Conservation (phyloP, 2,329 filamentous ascomycete genomes). For the Aureobasidium vineae region DNA sequence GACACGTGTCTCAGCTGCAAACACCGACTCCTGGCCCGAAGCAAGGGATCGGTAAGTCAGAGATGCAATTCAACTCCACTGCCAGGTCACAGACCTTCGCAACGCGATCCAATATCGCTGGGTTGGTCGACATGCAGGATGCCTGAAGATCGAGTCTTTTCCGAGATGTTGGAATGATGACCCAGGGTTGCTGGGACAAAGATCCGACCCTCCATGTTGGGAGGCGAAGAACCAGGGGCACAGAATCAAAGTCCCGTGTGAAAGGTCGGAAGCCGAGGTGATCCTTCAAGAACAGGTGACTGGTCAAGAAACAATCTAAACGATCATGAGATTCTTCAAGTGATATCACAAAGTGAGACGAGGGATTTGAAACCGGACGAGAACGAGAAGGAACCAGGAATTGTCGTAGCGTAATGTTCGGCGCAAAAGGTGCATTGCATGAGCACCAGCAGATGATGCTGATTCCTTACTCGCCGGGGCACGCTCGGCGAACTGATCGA, state of each 20-base stretch:
- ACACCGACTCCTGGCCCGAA: neutral
- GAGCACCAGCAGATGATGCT: neutral
- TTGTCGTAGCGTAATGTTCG: neutral
- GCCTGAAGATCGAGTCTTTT: neutral
- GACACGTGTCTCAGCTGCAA: constrained; percentile 10
- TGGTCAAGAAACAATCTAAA: neutral
- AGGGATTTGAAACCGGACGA: neutral
- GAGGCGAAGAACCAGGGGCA: neutral
- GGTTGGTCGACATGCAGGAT: constrained; percentile 8
- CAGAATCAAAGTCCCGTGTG: neutral
- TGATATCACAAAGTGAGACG: neutral
- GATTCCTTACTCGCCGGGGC: neutral
- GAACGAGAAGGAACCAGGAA: neutral
- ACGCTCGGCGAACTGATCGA: neutral
- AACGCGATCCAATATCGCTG: neutral
- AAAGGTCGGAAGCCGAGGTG: constrained; percentile 6
- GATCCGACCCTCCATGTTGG: constrained; percentile 7
- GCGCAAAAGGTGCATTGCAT: constrained; percentile 21
- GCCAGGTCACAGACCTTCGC: neutral
- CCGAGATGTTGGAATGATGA: constrained; percentile 2
- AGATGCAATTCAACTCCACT: neutral
- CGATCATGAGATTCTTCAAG: neutral
- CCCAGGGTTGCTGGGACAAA: neutral
- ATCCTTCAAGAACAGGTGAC: neutral
- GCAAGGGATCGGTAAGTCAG: neutral